phyloP scores from a whole-genome alignment of 2,329 filamentous ascomycete genomes.

The Fusarium irregulare region DNA sequence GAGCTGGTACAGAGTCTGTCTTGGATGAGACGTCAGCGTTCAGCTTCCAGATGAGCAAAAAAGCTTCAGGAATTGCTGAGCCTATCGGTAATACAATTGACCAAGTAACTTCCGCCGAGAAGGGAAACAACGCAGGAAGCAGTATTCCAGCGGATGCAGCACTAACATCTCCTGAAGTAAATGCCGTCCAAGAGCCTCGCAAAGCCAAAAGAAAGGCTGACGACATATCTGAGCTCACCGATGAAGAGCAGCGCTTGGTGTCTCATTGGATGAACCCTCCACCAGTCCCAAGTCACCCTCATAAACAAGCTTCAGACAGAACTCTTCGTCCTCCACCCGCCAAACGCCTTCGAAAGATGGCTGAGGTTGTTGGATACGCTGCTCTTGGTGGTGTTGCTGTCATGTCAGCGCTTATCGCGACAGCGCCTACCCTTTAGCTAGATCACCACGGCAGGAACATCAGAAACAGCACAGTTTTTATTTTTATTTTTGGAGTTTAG shows the following conservation, averaged over 20 bases:
- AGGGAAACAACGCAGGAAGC: not conserved
- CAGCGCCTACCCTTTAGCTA: constrained; percentile 48
- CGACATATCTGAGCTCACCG: constrained; percentile 41
- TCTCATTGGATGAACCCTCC: not conserved
- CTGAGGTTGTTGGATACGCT: constrained; percentile 52
- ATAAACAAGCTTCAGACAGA: not conserved
- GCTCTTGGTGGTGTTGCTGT: constrained; percentile 54
- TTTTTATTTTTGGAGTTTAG: constrained; percentile 35
- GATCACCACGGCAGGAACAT: not conserved
- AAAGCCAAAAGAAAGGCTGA: constrained; percentile 45
- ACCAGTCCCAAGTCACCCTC: not conserved
- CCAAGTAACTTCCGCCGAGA: constrained; percentile 1
- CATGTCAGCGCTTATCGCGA: constrained; percentile 55
- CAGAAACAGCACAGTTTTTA: not conserved
- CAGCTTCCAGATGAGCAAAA: constrained; percentile 47
- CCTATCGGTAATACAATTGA: not conserved
- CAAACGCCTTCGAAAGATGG: constrained; percentile 51
- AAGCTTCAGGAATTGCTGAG: not conserved
- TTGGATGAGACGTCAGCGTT: constrained; percentile 50
- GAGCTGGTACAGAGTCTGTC: constrained; percentile 9
- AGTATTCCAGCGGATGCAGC: not conserved
- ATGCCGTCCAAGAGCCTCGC: not conserved
- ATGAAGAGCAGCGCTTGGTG: constrained; percentile 22
- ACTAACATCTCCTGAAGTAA: not conserved
- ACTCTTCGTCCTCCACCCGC: constrained; percentile 25